Percentiles rank a stretch among this genome's conserved stretches.
Conservation (phyloP, 345 rosid genomes). For the Heritiera littoralis region DNA sequence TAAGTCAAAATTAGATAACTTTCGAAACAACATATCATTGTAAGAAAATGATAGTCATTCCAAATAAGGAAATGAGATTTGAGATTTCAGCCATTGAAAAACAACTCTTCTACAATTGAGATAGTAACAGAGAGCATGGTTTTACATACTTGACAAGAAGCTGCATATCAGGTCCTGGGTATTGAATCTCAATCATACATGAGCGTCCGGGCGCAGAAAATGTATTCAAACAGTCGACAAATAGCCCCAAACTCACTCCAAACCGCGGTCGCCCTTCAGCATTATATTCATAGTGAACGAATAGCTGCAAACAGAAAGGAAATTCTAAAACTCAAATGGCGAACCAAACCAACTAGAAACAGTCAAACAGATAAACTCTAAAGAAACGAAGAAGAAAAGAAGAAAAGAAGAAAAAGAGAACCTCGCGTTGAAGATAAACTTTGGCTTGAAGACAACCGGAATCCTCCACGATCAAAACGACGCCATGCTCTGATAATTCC, state of each 20-base stretch:
- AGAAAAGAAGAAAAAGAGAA: conserved; percentile 21
- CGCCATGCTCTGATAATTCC: conserved; percentile 83
- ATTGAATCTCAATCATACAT: conserved; percentile 66
- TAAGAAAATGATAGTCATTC: not conserved
- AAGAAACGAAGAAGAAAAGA: not conserved
- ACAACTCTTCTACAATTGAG: not conserved
- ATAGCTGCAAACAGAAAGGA: conserved; percentile 48
- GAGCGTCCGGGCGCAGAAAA: conserved; percentile 81
- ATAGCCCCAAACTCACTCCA: conserved; percentile 85
- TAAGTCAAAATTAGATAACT: not conserved
- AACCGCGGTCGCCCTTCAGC: conserved; percentile 79
- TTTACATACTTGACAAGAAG: conserved; percentile 79
- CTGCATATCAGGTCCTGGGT: conserved; percentile 98
- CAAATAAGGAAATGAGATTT: not conserved
- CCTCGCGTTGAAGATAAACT: conserved; percentile 94
- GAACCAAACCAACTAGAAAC: not conserved
- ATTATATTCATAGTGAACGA: conserved; percentile 57
- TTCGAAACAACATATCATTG: not conserved
- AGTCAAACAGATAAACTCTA: too few relatives aligned
- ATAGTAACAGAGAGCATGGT: not conserved
- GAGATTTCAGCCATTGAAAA: not conserved
- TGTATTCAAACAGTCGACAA: conserved; percentile 88
- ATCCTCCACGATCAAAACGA: conserved; percentile 82
- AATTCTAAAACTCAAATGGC: not conserved
- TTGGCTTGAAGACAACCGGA: conserved; percentile 90